These are phyloP conservation scores for Penicillium roqueforti DNA, from an alignment of 495 filamentous ascomycete species.

Conservation along the genomic window DNA sequence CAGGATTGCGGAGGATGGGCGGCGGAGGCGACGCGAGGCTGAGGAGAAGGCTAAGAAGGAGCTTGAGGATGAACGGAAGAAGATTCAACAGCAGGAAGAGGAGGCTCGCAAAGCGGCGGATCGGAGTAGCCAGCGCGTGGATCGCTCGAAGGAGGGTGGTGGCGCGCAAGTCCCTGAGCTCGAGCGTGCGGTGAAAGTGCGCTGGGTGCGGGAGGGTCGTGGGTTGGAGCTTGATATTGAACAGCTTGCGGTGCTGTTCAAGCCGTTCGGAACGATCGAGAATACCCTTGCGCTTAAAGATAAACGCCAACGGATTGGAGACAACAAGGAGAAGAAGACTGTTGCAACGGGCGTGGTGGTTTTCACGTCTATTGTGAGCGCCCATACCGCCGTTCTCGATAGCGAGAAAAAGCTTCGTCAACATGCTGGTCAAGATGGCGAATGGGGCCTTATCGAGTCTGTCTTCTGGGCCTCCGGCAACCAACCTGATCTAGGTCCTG, in stretches of 20 bases:
- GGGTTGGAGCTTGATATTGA: constrained; percentile 44
- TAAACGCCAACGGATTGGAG: constrained; percentile 49
- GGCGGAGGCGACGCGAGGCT: constrained; percentile 47
- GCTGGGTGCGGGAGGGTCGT: constrained; percentile 50
- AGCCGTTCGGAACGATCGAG: constrained; percentile 54
- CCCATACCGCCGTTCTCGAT: constrained; percentile 57
- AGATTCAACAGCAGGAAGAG: constrained; percentile 35
- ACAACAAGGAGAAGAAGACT: constrained; percentile 51
- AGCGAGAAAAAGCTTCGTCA: constrained; percentile 39
- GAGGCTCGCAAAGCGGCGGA: constrained; percentile 30
- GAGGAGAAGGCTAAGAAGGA: constrained; percentile 47
- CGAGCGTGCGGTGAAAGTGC: constrained; percentile 57
- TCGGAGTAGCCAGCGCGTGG: constrained; percentile 34
- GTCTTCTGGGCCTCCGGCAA: constrained; percentile 54
- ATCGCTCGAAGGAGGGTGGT: constrained; percentile 39
- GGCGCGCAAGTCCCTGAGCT: constrained; percentile 49
- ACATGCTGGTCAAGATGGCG: constrained; percentile 21
- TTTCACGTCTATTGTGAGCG: constrained; percentile 55
- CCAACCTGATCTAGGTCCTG: constrained; percentile 41
- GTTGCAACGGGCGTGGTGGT: constrained; percentile 53
- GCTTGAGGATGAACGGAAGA: constrained; percentile 47
- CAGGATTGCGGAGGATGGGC: constrained; percentile 61
- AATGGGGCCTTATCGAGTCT: constrained; percentile 48
- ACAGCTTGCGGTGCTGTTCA: constrained; percentile 42
- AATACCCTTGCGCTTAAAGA: constrained; percentile 51